Conservation (phyloP, 164 flowering plant genomes). For the Santalum album region DNA sequence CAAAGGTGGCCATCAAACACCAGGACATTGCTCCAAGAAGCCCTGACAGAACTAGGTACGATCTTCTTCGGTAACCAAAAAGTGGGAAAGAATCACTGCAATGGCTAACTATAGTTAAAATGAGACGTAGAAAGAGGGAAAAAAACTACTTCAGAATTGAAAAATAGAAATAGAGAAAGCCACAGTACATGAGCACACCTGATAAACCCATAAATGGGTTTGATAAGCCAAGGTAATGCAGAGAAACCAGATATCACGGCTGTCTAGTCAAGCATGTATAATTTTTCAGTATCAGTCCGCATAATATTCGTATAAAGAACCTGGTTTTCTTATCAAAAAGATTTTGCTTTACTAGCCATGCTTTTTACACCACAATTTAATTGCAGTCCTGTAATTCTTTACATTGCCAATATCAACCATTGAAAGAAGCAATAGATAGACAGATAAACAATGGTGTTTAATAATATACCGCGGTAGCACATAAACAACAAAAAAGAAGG, state of each 20-base stretch:
- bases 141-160: slow-evolving; percentile 1
- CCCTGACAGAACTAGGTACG: slow-evolving; percentile 90
- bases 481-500: too few species aligned
- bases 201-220: slow-evolving; percentile 95
- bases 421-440: too few species aligned
- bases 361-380: too few species aligned
- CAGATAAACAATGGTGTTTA: too few species aligned
- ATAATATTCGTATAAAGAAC: background rate
- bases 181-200: slow-evolving; percentile 36
- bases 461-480: too few species aligned
- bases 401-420: too few species aligned
- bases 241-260: slow-evolving; percentile 92
- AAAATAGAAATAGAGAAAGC: background rate
- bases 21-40: slow-evolving; percentile 94
- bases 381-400: too few species aligned
- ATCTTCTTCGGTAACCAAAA: slow-evolving; percentile 96
- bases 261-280: slow-evolving; percentile 66
- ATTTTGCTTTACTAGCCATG: background rate
- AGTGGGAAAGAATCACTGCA: slow-evolving; percentile 91
- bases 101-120: slow-evolving; percentile 10
- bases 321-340: background rate
- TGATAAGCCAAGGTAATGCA: slow-evolving; percentile 93
- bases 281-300: slow-evolving; percentile 36
- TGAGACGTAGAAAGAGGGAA: slow-evolving; percentile 3
- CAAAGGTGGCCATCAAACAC: slow-evolving; percentile 88